Evolutionary conservation across 352 stramenopile genomes (phyloP), one percentile per base, ranked within the genome.

Genomic region (Pythium aquatile): DNA sequence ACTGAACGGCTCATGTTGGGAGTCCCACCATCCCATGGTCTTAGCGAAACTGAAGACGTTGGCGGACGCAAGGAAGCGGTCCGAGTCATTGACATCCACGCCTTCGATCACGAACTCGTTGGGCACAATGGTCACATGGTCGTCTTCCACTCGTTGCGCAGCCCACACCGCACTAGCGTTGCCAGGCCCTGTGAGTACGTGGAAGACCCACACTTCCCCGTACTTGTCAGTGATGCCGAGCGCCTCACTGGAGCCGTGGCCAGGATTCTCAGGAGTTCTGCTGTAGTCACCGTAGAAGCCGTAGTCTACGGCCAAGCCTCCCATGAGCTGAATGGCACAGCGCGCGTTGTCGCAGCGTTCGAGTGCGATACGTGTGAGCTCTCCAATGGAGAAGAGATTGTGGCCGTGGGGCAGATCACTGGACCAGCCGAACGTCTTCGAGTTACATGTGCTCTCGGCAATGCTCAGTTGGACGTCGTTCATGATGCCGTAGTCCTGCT

Each of bases 401-500:
- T 92, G 86, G 48, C 92, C 93, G 29, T 87, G 74, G 6, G 71
- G 46, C 1, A 57, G 56, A 44, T 93, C 64, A 3, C 77, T 57
- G 2, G 83, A 55, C 87, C 85, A 96, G 58, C 89, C 79, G 39
- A 90, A 75, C 39, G 85, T 96, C 53, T 90, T 85, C 20, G 85
- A 85, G 6, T 84, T 82, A 61, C 94, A 98, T n/a, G 94, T 98
- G 56, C 85, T 97, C 81, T 98, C 96, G 5, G 83, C 92, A 52
- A 98, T 98, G 55, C 79, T 97, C 46, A 98, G 77, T 74, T 97
- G 85, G 59, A 91, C 73, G 61, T 98, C 96, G 74, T 99, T 99
- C 74, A 98, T 97, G 72, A 98, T 93, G 37, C 88, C 93, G 66
- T 99, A 96, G 70, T 94, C 87, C 53, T 97, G 93, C 66, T 99